Evolutionary conservation across 768 basidiomycete genomes (phyloP).

Genomic region (Auriculariales sp.): DNA sequence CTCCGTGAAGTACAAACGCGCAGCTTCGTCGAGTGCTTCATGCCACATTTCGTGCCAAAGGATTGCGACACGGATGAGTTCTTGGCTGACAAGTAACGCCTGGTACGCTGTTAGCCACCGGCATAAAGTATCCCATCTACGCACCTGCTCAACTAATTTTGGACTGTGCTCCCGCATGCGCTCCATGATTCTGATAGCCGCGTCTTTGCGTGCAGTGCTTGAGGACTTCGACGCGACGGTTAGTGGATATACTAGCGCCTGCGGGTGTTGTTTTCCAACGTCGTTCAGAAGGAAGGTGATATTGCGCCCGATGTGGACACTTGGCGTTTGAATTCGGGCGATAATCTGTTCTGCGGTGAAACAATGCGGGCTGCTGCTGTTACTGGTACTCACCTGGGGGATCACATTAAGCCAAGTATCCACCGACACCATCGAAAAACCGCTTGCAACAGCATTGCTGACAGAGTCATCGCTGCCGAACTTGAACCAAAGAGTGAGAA

Average conservation of each 20-base stretch:
- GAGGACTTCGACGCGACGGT: slow-evolving; percentile 97
- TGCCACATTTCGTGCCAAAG: slow-evolving; percentile 99
- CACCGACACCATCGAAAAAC: slow-evolving; percentile 80
- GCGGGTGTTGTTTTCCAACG: slow-evolving; percentile 92
- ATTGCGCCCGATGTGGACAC: slow-evolving; percentile 69
- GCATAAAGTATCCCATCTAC: slow-evolving; percentile 6
- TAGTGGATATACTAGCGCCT: slow-evolving; percentile 89
- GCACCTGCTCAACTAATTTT: slow-evolving; percentile 71
- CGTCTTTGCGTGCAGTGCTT: slow-evolving; percentile 62
- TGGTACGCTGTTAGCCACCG: slow-evolving; percentile 16
- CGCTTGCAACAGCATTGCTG: slow-evolving; percentile 73
- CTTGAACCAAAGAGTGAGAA: slow-evolving; percentile 96
- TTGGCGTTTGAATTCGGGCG: slow-evolving; percentile 93
- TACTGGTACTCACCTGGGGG: slow-evolving; percentile 54
- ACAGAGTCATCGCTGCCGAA: slow-evolving; percentile 85
- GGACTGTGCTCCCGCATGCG: slow-evolving; percentile 85
- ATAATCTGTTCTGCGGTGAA: slow-evolving; percentile 53
- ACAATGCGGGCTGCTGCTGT: neutral
- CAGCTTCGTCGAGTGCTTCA: slow-evolving; percentile 95
- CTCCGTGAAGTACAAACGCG: slow-evolving; percentile 90
- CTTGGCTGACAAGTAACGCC: slow-evolving; percentile 81
- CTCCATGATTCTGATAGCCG: slow-evolving; percentile 78
- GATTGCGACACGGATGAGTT: slow-evolving; percentile 93
- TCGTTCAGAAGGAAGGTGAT: slow-evolving; percentile 81
- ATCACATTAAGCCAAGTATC: slow-evolving; percentile 99